Conservation (phyloP, 495 filamentous ascomycete genomes). For the Xanthoparmelia taractica region DNA sequence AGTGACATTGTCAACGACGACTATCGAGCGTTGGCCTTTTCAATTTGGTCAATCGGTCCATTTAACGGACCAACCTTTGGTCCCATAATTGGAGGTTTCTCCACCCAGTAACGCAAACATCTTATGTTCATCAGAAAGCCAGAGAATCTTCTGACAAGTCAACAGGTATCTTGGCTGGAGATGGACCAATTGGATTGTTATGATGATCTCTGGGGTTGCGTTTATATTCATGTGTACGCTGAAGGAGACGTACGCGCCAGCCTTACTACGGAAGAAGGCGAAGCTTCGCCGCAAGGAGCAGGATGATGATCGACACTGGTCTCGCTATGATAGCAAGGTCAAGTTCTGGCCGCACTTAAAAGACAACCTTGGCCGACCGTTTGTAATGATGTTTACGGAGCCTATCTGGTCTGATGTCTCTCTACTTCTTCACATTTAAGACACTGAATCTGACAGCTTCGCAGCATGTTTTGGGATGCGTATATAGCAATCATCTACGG, state of each 20-base stretch:
- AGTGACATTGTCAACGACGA: constrained; percentile 68
- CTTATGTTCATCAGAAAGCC: background rate
- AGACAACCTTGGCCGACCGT: constrained; percentile 66
- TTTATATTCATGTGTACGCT: constrained; percentile 46
- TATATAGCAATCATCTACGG: constrained; percentile 60
- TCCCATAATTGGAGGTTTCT: constrained; percentile 68
- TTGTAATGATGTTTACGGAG: constrained; percentile 70
- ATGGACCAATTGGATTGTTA: constrained; percentile 78
- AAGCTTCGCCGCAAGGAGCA: constrained; percentile 62
- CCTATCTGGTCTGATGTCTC: constrained; percentile 58
- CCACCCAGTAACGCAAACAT: constrained; percentile 32
- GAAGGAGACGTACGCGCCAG: constrained; percentile 72
- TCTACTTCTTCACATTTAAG: background rate
- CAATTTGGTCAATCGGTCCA: constrained; percentile 69
- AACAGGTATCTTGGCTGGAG: constrained; percentile 69
- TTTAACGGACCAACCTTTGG: constrained; percentile 54
- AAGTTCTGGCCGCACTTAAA: constrained; percentile 51
- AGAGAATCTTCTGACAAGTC: constrained; percentile 18
- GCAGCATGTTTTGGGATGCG: constrained; percentile 68
- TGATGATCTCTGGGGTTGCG: constrained; percentile 58
- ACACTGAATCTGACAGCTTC: constrained; percentile 2
- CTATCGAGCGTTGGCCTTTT: constrained; percentile 63
- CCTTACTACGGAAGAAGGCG: constrained; percentile 61
- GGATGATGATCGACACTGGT: constrained; percentile 68
- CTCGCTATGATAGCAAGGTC: constrained; percentile 53